Percentiles rank a stretch among this genome's conserved stretches.
Conservation (phyloP, 306 rosid species). For the Malus domestica region DNA sequence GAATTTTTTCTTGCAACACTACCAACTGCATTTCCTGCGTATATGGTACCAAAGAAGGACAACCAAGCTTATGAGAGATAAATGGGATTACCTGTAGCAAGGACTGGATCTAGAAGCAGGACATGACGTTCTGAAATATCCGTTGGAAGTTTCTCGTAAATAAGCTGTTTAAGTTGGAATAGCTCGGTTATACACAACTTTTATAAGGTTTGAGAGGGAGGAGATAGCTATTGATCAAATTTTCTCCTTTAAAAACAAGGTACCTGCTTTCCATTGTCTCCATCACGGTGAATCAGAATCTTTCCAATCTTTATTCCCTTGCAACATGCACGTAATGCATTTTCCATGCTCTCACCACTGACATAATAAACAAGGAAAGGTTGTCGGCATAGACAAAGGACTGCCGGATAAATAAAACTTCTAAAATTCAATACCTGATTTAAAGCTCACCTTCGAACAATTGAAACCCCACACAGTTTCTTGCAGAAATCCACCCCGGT, state of each 20-base stretch:
- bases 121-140: constrained; percentile 98
- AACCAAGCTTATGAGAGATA: background rate
- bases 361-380: constrained; percentile 24
- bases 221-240: constrained; percentile 4
- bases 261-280: constrained; percentile 95
- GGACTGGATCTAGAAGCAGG: constrained; percentile 96
- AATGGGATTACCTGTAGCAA: constrained; percentile 72
- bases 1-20: background rate
- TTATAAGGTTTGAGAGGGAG: background rate
- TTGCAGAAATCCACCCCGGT: constrained; percentile 99
- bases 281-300: constrained; percentile 95
- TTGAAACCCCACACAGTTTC: constrained; percentile 92
- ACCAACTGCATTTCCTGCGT: background rate
- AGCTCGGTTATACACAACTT: background rate
- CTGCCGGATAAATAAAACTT: background rate
- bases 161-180: constrained; percentile 56
- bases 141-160: constrained; percentile 91
- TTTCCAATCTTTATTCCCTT: constrained; percentile 98
- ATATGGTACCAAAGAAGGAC: background rate
- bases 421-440: constrained; percentile 38
- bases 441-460: constrained; percentile 87
- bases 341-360: constrained; percentile 99
- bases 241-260: background rate
- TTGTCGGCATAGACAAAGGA: background rate
- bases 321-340: constrained; percentile 95